Base-by-base conservation (phyloP, 192 early-diverging fungal genomes). In the Chytriomyces sp. region DNA sequence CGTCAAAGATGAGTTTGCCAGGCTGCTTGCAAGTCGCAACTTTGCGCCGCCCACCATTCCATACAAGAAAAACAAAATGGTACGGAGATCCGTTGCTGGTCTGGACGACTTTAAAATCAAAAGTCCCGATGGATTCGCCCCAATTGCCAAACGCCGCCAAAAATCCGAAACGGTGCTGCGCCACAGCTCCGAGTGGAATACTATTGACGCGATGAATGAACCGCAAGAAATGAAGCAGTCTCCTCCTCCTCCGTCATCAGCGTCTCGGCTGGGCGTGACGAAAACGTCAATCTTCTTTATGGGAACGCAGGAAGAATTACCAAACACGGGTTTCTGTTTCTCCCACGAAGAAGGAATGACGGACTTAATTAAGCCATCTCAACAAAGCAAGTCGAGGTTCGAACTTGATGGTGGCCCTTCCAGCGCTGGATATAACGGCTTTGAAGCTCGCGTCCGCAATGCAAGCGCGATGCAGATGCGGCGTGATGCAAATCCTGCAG, bases 301-400 rank as follows among this genome's bases (percentile, higher is more conserved):
- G 87, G 87, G 87, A 5, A 67, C 72, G 5, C 61, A 84, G 8
- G 79, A 72, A 23, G 72, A 78, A 16, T 45, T 77, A 28, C 76
- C 82, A n/a, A 87, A 88, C 62, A 82, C 72, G 8, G 87, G 87
- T 1, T 88, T 86, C 76, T 79, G 79, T 47, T 88, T 88, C 64
- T 85, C 83, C 7, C 87, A 88, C 61, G 87, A 83, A 24, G 75
- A 61, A n/a, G 87, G 87, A 11, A 88, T 88, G 87, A 59, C 61
- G 18, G 78, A 82, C 49, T 60, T 88, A 61, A 88, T 88, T 45
- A 86, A 85, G 6, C 87, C 87, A 13, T 75, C 73, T 61, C n/a
- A 13, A 61, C 53, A 13, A 9, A 64, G 50, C 13, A 67, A 16
- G 35, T 70, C 69, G 9, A 49, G 28, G 16, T 26, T 70, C 9